Evolutionary conservation across 2,329 filamentous ascomycete genomes (phyloP).

Genomic region (Fusarium pseudoanthophilum): DNA sequence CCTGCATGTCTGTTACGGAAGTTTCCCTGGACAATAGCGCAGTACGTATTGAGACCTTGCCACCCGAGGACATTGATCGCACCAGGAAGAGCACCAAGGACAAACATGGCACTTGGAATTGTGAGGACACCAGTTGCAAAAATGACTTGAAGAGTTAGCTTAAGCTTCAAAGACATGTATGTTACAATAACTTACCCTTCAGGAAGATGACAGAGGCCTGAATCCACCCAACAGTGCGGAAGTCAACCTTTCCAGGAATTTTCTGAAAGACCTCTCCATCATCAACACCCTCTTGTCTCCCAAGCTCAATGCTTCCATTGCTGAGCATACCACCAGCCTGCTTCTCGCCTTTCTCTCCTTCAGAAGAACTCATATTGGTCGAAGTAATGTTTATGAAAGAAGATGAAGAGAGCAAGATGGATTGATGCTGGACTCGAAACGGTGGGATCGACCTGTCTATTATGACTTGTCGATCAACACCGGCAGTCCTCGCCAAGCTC

Average conservation of each 20-base stretch:
- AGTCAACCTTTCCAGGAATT: slow-evolving; percentile 55
- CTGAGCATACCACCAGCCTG: slow-evolving; percentile 12
- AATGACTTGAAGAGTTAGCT: slow-evolving; percentile 45
- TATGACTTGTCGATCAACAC: slow-evolving; percentile 14
- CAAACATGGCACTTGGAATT: slow-evolving; percentile 56
- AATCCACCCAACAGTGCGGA: slow-evolving; percentile 60
- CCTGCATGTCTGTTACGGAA: slow-evolving; percentile 53
- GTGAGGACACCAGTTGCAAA: slow-evolving; percentile 57
- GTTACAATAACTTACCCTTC: slow-evolving; percentile 46
- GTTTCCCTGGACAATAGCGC: slow-evolving; percentile 53
- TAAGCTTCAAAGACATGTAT: rapidly evolving
- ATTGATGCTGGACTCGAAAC: background rate
- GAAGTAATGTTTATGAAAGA: background rate
- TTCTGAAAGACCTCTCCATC: slow-evolving; percentile 59
- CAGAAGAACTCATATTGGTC: slow-evolving; percentile 17
- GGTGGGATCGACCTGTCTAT: background rate
- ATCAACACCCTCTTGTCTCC: slow-evolving; percentile 33
- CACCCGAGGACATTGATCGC: slow-evolving; percentile 57
- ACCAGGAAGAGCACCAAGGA: slow-evolving; percentile 55
- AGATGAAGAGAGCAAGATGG: background rate
- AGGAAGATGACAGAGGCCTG: slow-evolving; percentile 60
- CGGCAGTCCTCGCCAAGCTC: background rate
- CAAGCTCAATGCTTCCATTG: slow-evolving; percentile 34
- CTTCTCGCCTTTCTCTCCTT: slow-evolving; percentile 20
- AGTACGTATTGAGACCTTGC: slow-evolving; percentile 54